Conservation (phyloP, 192 early-diverging fungal species). For the Lobosporangium transversale region DNA sequence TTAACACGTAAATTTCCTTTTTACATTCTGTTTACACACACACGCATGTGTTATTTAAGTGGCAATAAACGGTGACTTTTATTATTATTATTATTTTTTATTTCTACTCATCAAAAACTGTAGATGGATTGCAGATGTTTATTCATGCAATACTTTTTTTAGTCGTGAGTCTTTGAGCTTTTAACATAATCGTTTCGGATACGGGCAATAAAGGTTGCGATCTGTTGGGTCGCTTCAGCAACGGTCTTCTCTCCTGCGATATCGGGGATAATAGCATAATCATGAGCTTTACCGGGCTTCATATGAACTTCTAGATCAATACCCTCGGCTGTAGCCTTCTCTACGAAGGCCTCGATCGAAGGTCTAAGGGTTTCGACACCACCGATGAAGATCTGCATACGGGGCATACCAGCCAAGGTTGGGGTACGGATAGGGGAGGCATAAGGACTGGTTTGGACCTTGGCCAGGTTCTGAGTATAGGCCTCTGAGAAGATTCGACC, state of each 20-base stretch:
- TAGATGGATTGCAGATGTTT: neutral
- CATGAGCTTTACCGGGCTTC: slow-evolving; percentile 20
- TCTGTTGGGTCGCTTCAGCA: slow-evolving; percentile 9
- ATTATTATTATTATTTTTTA: no score
- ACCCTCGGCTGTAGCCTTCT: slow-evolving; percentile 37
- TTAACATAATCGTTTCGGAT: slow-evolving; percentile 9
- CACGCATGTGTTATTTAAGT: no score
- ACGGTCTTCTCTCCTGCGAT: slow-evolving; percentile 20
- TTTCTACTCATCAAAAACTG: neutral
- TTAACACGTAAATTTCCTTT: no score
- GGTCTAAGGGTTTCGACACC: slow-evolving; percentile 31
- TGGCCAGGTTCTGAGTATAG: slow-evolving; percentile 32
- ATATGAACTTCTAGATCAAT: slow-evolving; percentile 16
- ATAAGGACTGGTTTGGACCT: slow-evolving; percentile 23
- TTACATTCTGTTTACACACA: no score
- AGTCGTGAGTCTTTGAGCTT: neutral
- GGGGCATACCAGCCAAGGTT: slow-evolving; percentile 20
- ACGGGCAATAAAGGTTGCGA: slow-evolving; percentile 32
- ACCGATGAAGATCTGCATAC: slow-evolving; percentile 41
- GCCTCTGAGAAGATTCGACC: slow-evolving; percentile 18
- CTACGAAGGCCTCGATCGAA: slow-evolving; percentile 37
- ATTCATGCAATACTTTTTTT: neutral
- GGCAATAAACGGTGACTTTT: no score
- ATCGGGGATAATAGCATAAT: slow-evolving; percentile 39
- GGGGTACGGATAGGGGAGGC: slow-evolving; percentile 24